Conservation (phyloP, 768 basidiomycete genomes). For the Naematelia encephala region DNA sequence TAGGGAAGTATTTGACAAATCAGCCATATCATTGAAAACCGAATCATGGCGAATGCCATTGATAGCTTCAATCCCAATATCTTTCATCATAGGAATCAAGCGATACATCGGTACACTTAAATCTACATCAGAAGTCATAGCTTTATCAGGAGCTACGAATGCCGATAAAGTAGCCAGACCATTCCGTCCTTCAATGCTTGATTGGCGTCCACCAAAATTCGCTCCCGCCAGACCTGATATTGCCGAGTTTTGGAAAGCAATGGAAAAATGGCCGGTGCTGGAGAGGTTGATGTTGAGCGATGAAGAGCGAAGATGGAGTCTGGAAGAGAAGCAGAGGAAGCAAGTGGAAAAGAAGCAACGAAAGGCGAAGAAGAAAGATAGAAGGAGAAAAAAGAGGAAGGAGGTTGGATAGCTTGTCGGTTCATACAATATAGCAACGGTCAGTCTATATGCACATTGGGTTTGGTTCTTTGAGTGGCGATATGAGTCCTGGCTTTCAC, state of each 20-base stretch:
- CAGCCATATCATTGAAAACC: background rate
- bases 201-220: slow-evolving; percentile 4
- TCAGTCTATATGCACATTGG: no score
- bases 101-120: background rate
- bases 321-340: background rate
- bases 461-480: no score
- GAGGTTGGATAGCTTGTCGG: no score
- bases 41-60: background rate
- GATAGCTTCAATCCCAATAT: background rate
- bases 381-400: slow-evolving; percentile 5
- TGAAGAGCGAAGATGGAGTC: background rate
- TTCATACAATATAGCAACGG: no score
- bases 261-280: background rate
- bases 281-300: background rate
- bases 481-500: no score
- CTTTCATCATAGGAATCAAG: background rate
- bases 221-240: slow-evolving; percentile 1
- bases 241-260: slow-evolving; percentile 1
- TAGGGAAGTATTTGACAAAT: no score
- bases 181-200: background rate
- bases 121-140: background rate
- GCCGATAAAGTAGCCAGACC: background rate
- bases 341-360: slow-evolving; percentile 5
- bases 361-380: slow-evolving; percentile 4
- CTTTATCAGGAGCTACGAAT: background rate